Evolutionary conservation across 331 rosid genomes (phyloP).

Genomic region (Rhamnella rubrinervis): DNA sequence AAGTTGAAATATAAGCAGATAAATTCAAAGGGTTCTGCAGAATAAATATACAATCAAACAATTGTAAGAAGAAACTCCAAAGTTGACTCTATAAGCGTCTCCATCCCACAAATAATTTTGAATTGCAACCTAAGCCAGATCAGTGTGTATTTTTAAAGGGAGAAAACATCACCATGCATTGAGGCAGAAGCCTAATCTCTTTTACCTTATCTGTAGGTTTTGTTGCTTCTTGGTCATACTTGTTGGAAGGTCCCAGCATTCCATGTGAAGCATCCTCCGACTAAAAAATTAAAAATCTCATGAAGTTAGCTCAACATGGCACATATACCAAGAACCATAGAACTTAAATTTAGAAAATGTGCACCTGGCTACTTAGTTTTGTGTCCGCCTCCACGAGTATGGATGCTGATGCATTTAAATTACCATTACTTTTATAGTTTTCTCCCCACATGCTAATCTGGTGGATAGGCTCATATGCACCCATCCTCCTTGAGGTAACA

Average conservation of each 20-base stretch:
- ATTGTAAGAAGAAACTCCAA: background rate
- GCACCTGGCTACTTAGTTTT: conserved; percentile 57
- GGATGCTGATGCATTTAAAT: conserved; percentile 47
- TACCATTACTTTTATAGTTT: conserved; percentile 50
- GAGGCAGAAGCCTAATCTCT: background rate
- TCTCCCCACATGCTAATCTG: conserved; percentile 86
- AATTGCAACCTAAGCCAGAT: background rate
- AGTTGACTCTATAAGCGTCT: background rate
- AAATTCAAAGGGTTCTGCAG: too few relatives aligned
- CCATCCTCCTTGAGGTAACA: conserved; percentile 67
- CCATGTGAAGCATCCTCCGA: conserved; percentile 71
- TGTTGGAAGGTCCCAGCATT: conserved; percentile 48
- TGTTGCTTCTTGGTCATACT: conserved; percentile 56
- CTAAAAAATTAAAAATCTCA: conserved; percentile 35
- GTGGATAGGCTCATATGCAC: conserved; percentile 75
- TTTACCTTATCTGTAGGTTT: conserved; percentile 67
- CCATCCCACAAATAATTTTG: background rate
- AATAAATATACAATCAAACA: background rate
- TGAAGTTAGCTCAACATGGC: conserved; percentile 12
- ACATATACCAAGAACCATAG: conserved; percentile 18
- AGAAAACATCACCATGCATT: background rate
- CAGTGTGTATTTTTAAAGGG: background rate
- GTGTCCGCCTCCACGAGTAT: conserved; percentile 48
- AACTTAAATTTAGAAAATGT: conserved; percentile 10
- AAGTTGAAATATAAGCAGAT: background rate